phyloP scores from a whole-genome alignment of 441 rosid genomes.

The Populus trichocarpa region DNA sequence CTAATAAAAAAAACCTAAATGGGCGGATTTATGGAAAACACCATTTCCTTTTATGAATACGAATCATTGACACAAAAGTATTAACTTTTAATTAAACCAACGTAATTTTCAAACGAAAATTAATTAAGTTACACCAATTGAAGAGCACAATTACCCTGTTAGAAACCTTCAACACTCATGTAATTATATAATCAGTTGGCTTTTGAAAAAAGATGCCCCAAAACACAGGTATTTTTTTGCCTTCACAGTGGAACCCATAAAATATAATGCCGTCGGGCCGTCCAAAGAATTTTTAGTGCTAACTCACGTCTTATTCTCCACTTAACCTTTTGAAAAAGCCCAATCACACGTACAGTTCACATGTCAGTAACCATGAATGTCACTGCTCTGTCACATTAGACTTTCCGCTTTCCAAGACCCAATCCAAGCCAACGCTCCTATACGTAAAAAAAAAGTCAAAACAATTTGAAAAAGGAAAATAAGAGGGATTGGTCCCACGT shows the following conservation, averaged over 20 bases:
- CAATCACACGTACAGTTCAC: not conserved
- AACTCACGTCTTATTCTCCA: not conserved
- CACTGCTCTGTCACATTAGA: not conserved
- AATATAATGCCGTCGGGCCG: not conserved
- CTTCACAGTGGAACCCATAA: not conserved
- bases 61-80: no score
- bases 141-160: no score
- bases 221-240: no score
- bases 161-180: no score
- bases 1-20: no score
- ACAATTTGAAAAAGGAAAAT: slow-evolving; percentile 21
- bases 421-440: not conserved
- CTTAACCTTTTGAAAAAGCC: not conserved
- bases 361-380: not conserved
- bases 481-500: slow-evolving; percentile 39
- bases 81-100: no score
- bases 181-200: no score
- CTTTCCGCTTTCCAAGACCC: not conserved
- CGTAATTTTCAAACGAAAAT: no score
- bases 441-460: not conserved
- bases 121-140: no score
- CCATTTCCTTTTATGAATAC: no score
- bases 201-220: no score
- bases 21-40: no score
- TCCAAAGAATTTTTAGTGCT: not conserved